Base-by-base conservation (phyloP, 140 eudicot genomes). In the Senecio squalidus region DNA sequence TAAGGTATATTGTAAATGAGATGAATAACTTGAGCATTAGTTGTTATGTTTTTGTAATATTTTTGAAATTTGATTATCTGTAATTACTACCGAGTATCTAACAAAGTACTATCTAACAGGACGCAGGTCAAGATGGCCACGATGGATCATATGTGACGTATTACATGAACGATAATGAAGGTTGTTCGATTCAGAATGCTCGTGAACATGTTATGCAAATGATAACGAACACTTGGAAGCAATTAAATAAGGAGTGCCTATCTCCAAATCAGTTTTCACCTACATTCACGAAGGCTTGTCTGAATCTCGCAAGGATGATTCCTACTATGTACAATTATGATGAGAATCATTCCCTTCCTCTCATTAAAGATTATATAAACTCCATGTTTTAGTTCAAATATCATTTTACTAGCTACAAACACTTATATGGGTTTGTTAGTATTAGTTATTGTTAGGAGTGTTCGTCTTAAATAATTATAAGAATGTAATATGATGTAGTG, bases 241-340 rank as follows among this genome's bases (percentile, higher is more conserved):
- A 53, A 15, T 78, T 86, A 5, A 83, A 83, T 36, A 64, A 72
- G 62, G 83, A 75, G 51, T 80, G 72, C 39, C 67, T 83, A 11
- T 4, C 46, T 9, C 73, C 73, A 14, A 69, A 60, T 38, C 54
- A 55, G 10, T 72, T 56, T 63, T 66, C 86, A 17, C 5, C 46
- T 4, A 57, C 75, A n/a, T 82, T 86, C 30, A 66, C 38, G 29
- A 54, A 61, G 57, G 83, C 77, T 33, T 74, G 75, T 36, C 66
- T 82, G 21, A 82, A 79, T 68, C 43, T 79, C 22, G 88, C 95
- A 30, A 82, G 81, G 58, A 81, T 78, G 94, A 74, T 80, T 24
- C 80, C 94, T 45, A 28, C 81, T n/a, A 78, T 81, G 89, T 84
- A 81, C 60, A 65, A 50, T 31, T 82, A 78, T 53, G 91, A 82